Conservation (phyloP, 805 yeast species). For the Saccharomycopsis sp. region DNA sequence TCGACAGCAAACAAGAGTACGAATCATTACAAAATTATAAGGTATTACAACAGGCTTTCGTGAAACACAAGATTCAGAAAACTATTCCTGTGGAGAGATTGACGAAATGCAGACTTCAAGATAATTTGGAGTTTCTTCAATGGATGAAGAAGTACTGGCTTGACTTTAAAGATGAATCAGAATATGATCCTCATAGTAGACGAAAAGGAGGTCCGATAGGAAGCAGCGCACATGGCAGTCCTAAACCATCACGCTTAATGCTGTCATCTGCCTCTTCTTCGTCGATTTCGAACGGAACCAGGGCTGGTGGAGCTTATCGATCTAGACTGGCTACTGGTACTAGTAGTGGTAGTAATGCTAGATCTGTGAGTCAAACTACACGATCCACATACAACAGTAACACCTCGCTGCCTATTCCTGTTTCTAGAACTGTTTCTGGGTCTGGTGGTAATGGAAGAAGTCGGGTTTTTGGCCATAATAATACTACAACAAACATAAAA, state of each 20-base stretch:
- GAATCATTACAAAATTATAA: slow-evolving; percentile 79
- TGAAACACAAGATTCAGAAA: slow-evolving; percentile 61
- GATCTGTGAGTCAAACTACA: slow-evolving; percentile 1
- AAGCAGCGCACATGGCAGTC: background rate
- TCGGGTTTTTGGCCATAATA: background rate
- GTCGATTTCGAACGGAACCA: background rate
- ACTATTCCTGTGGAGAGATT: slow-evolving; percentile 74
- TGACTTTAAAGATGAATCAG: slow-evolving; percentile 60
- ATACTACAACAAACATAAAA: background rate
- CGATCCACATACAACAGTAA: background rate
- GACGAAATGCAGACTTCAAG: slow-evolving; percentile 85
- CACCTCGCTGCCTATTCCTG: background rate
- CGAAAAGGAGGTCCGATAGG: slow-evolving; percentile 33
- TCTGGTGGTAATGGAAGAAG: background rate
- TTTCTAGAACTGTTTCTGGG: background rate
- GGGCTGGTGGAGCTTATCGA: background rate
- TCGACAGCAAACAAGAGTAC: slow-evolving; percentile 63
- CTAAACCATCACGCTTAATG: background rate
- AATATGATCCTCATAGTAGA: slow-evolving; percentile 63
- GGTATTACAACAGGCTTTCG: slow-evolving; percentile 75
- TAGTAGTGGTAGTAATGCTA: background rate
- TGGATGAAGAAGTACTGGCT: slow-evolving; percentile 85
- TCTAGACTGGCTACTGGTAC: background rate
- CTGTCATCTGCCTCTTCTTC: background rate
- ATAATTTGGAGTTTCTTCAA: slow-evolving; percentile 88